These are phyloP conservation scores for Lentinula raphanica DNA, from an alignment of 768 basidiomycete species.

Conservation along the genomic window DNA sequence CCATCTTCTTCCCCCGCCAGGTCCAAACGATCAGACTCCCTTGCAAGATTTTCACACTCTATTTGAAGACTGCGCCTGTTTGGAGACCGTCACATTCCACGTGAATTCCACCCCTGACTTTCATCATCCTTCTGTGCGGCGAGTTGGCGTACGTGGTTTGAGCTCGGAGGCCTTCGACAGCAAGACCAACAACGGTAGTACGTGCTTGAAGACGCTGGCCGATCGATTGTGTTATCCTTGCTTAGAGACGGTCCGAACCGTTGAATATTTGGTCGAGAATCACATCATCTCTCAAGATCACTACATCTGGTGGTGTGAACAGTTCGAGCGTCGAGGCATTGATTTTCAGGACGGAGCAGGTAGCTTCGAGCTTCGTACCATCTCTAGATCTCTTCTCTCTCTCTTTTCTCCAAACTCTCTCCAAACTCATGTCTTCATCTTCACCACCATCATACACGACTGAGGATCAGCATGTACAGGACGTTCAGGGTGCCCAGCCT, in stretches of 20 bases:
- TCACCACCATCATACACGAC: slow-evolving; percentile 5
- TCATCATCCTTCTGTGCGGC: slow-evolving; percentile 31
- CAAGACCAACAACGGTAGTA: slow-evolving; percentile 20
- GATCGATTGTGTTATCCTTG: slow-evolving; percentile 32
- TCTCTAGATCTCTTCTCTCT: no score
- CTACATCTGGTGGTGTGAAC: slow-evolving; percentile 52
- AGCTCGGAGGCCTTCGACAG: slow-evolving; percentile 36
- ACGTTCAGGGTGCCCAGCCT: no score
- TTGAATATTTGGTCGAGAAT: slow-evolving; percentile 42
- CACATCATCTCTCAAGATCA: slow-evolving; percentile 39
- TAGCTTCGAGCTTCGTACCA: no score
- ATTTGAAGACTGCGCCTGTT: slow-evolving; percentile 35
- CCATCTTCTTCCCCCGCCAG: slow-evolving; percentile 35
- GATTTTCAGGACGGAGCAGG: slow-evolving; percentile 52
- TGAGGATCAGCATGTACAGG: neutral
- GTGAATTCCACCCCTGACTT: slow-evolving; percentile 26
- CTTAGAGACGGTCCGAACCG: slow-evolving; percentile 41
- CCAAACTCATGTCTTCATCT: slow-evolving; percentile 3
- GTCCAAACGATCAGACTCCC: slow-evolving; percentile 27
- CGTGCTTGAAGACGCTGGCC: slow-evolving; percentile 6
- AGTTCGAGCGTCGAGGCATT: slow-evolving; percentile 43
- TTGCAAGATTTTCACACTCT: slow-evolving; percentile 37
- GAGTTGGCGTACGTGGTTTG: slow-evolving; percentile 42
- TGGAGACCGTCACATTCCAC: slow-evolving; percentile 39
- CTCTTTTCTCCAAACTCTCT: no score